Conservation (phyloP, 495 filamentous ascomycete species). For the Pseudoneurospora amorphoporcata region DNA sequence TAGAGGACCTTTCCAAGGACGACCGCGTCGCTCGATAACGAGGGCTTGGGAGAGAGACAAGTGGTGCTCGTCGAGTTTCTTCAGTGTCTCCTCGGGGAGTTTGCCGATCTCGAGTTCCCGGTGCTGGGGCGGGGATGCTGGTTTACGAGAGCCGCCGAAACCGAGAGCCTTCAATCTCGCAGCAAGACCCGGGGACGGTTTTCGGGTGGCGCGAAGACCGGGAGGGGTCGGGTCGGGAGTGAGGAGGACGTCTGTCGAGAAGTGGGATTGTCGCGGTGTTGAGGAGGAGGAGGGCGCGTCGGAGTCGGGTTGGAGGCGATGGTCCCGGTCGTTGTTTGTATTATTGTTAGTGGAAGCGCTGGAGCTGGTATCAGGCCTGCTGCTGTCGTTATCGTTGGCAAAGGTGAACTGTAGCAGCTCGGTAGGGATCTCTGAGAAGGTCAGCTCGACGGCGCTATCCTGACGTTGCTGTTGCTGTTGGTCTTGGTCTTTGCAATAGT, state of each 20-base stretch:
- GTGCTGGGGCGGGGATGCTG: constrained; percentile 26
- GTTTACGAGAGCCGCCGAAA: constrained; percentile 38
- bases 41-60: constrained; percentile 42
- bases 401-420: constrained; percentile 28
- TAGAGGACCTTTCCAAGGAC: constrained; percentile 50
- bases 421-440: constrained; percentile 31
- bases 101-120: constrained; percentile 48
- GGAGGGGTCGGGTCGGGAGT: constrained; percentile 14
- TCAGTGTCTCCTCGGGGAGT: constrained; percentile 63
- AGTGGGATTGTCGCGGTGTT: constrained; percentile 1
- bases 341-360: constrained; percentile 9
- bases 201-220: constrained; percentile 31
- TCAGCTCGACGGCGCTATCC: constrained; percentile 20
- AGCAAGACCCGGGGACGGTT: constrained; percentile 62
- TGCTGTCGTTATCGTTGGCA: constrained; percentile 11
- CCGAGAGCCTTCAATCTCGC: constrained; percentile 68
- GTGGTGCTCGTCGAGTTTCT: constrained; percentile 54
- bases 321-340: not conserved
- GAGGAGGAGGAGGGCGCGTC: not conserved
- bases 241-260: constrained; percentile 5
- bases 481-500: constrained; percentile 11
- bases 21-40: constrained; percentile 48
- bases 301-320: not conserved
- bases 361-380: not conserved
- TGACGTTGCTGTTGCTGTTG: constrained; percentile 9